These are phyloP conservation scores for Didymella segeticola DNA, from an alignment of 2,329 filamentous ascomycete species.

Conservation along the genomic window DNA sequence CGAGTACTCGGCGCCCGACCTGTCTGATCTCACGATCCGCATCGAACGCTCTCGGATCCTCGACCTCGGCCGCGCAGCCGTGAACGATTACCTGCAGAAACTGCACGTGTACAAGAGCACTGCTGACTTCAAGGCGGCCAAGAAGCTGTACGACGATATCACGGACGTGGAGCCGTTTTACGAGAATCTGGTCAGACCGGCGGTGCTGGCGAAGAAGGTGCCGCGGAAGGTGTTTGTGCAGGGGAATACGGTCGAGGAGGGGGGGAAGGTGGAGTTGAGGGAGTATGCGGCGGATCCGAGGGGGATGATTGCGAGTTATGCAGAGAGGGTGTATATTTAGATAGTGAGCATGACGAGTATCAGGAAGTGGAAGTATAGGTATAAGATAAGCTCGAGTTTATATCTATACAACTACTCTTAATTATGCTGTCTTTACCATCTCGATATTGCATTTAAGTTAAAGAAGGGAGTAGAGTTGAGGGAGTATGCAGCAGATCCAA, in stretches of 20 bases:
- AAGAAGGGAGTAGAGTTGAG: slow-evolving; percentile 67
- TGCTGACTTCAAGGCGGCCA: slow-evolving; percentile 80
- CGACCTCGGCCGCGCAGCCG: slow-evolving; percentile 79
- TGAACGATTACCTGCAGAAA: slow-evolving; percentile 87
- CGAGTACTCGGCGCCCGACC: slow-evolving; percentile 73
- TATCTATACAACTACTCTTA: too few species aligned
- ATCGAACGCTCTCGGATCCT: slow-evolving; percentile 88
- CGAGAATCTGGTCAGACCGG: slow-evolving; percentile 77
- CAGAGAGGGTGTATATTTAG: slow-evolving; percentile 46
- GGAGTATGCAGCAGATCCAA: slow-evolving; percentile 82
- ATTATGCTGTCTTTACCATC: too few species aligned
- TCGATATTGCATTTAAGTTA: too few species aligned
- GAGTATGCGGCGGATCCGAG: slow-evolving; percentile 84
- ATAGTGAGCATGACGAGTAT: too few species aligned
- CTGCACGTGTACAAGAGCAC: slow-evolving; percentile 92
- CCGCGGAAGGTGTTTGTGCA: slow-evolving; percentile 93
- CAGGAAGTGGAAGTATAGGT: too few species aligned
- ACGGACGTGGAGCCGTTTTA: slow-evolving; percentile 87
- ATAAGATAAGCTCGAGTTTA: too few species aligned
- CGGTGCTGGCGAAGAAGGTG: slow-evolving; percentile 78
- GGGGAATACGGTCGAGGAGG: slow-evolving; percentile 76
- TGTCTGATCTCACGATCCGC: slow-evolving; percentile 81
- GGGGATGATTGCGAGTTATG: slow-evolving; percentile 65
- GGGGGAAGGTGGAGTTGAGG: slow-evolving; percentile 66
- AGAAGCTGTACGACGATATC: slow-evolving; percentile 81